Conservation (phyloP, 192 early-diverging fungal genomes). For the Diversispora eburnea region DNA sequence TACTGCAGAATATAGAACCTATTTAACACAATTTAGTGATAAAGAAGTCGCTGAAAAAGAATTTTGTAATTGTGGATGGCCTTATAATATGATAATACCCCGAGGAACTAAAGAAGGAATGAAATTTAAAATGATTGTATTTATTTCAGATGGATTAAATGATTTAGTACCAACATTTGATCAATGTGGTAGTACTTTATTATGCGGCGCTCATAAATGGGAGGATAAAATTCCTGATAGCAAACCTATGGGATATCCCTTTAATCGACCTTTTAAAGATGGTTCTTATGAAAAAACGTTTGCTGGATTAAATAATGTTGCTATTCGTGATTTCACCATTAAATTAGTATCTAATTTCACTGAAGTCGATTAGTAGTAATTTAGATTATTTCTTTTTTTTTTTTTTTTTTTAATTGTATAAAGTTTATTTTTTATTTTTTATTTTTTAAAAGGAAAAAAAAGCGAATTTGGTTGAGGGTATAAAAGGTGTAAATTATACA, state of each 20-base stretch:
- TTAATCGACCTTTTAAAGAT: constrained; percentile 17
- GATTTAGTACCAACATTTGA: not conserved
- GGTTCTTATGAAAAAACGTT: constrained; percentile 12
- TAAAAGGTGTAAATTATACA: too few species aligned
- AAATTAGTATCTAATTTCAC: not conserved
- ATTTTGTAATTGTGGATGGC: constrained; percentile 16
- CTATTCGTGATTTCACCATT: not conserved
- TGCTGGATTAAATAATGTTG: constrained; percentile 2
- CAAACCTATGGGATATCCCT: constrained; percentile 11
- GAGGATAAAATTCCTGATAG: constrained; percentile 5
- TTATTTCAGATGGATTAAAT: constrained; percentile 7
- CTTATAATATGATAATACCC: constrained; percentile 11
- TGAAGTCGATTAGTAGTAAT: too few species aligned
- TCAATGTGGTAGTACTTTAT: not conserved
- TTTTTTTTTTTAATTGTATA: too few species aligned
- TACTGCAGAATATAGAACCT: not conserved
- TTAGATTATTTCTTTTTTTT: too few species aligned
- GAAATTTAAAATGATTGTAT: constrained; percentile 10
- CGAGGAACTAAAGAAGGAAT: constrained; percentile 1
- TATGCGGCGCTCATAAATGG: constrained; percentile 12
- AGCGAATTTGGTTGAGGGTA: too few species aligned
- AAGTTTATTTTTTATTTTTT: too few species aligned
- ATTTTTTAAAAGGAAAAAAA: too few species aligned
- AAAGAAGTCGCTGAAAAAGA: not conserved
- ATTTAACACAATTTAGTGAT: not conserved